Evolutionary conservation across 495 filamentous ascomycete genomes (phyloP).

Genomic region (Lophiotrema nucula): DNA sequence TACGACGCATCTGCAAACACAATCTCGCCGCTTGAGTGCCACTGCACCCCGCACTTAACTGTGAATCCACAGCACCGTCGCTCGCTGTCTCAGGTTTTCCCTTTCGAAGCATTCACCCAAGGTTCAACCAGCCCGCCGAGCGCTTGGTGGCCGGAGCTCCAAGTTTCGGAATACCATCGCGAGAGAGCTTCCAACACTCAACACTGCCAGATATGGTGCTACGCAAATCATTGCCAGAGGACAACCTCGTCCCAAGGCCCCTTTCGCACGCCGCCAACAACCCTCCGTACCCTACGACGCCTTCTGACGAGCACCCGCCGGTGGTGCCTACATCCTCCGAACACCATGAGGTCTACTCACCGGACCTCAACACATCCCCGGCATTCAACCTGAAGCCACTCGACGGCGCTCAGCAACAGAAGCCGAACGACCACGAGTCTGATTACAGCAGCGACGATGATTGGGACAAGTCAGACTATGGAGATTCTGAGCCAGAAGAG

Average conservation of each 20-base stretch:
- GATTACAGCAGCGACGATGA: slow-evolving; percentile 25
- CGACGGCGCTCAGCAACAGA: slow-evolving; percentile 6
- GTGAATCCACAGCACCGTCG: too few relatives aligned
- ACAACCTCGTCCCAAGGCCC: slow-evolving; percentile 30
- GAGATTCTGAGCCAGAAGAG: slow-evolving; percentile 13
- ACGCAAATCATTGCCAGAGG: slow-evolving; percentile 23
- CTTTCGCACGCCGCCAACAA: slow-evolving; percentile 35
- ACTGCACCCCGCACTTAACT: too few relatives aligned
- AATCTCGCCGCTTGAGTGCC: neutral
- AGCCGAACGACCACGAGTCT: slow-evolving; percentile 9
- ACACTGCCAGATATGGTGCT: slow-evolving; percentile 23
- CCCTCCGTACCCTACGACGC: slow-evolving; percentile 36
- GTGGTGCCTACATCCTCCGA: slow-evolving; percentile 8
- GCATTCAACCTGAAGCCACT: slow-evolving; percentile 22
- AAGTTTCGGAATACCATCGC: neutral
- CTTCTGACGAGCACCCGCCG: slow-evolving; percentile 24
- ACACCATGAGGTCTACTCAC: slow-evolving; percentile 14
- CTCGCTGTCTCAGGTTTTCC: too few relatives aligned
- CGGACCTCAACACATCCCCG: slow-evolving; percentile 13
- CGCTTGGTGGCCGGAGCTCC: slow-evolving; percentile 14
- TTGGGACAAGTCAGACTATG: slow-evolving; percentile 31
- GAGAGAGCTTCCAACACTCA: neutral
- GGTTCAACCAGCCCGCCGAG: too few relatives aligned
- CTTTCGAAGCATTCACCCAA: too few relatives aligned
- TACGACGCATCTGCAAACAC: neutral